Base-by-base conservation (phyloP, 257 asterid genomes). In the Primulina tabacum region DNA sequence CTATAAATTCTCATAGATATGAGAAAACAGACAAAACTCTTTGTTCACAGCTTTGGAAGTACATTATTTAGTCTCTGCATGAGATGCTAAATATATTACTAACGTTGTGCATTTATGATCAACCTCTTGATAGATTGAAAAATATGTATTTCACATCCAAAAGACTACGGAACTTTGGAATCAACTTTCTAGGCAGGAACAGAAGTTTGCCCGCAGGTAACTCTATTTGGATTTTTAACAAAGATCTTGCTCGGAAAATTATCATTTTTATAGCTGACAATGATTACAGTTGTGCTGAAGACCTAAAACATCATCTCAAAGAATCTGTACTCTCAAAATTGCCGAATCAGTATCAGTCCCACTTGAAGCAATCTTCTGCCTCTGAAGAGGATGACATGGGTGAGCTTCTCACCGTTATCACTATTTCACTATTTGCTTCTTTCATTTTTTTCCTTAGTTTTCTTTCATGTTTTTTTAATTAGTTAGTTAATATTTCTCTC, bases 301-400 rank as follows among this genome's bases (percentile, higher is more conserved):
- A 89, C 37, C 64, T 88, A 75, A 77, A 85, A 70, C 76, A 81
- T 68, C 96, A 93, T 76, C 83, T 93, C 43, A 83, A 86, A 56
- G 88, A 87, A 72, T 86, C 96, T 60, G 88, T 87, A 9, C 92
- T 90, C 67, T 82, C 92, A 20, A 90, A 89, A 75, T 83, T 90
- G 83, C 96, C 95, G 17, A 82, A 81, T 34, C 91, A 90, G 76
- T 88, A 90, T 79, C 90, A 80, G 74, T 90, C 96, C 30, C 84
- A 82, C 71, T 65, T 92, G 73, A 83, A 86, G 77, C 99, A 93
- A 83, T 93, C 97, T 68, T 81, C 89, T 29, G 90, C 83, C 52
- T 89, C 96, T 75, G 97, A 90, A 81, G 88, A 83, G 14, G 96
- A 87, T 32, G 97, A 93, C 81, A 93, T 89, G 97, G 96, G 99